Conservation (phyloP, 2,329 filamentous ascomycete species). For the Neonectria faginata region DNA sequence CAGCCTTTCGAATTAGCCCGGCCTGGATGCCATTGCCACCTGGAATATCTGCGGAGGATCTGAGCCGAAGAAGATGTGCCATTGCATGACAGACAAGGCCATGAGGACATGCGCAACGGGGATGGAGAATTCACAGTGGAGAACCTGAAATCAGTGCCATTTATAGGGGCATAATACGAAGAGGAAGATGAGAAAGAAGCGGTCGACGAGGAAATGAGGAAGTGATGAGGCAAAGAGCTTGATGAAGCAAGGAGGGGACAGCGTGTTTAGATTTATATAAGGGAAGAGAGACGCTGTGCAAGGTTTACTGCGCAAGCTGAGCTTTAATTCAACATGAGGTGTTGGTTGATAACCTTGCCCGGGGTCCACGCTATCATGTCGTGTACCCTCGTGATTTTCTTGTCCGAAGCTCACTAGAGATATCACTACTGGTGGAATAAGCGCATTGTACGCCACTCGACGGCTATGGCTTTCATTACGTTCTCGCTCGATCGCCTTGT, state of each 20-base stretch:
- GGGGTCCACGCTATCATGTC: neutral
- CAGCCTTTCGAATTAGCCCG: neutral
- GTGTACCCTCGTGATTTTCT: neutral
- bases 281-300: constrained; percentile 22
- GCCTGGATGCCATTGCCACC: neutral
- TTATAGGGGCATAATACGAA: constrained; percentile 15
- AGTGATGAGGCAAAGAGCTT: constrained; percentile 20
- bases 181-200: constrained; percentile 12
- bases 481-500: too few relatives aligned
- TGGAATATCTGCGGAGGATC: neutral
- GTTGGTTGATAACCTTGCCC: neutral
- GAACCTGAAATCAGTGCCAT: constrained; percentile 12
- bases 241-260: constrained; percentile 17
- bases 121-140: neutral
- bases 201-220: constrained; percentile 10
- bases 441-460: neutral
- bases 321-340: constrained; percentile 5
- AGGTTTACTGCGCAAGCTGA: constrained; percentile 9
- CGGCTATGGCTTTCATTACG: neutral
- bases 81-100: constrained; percentile 9
- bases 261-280: constrained; percentile 26
- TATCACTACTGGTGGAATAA: neutral
- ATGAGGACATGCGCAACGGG: neutral
- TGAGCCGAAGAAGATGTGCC: neutral
- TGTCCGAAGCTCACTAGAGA: neutral